Evolutionary conservation across 169 alveolate species (phyloP).

Genomic region (Eimeria necatrix): DNA sequence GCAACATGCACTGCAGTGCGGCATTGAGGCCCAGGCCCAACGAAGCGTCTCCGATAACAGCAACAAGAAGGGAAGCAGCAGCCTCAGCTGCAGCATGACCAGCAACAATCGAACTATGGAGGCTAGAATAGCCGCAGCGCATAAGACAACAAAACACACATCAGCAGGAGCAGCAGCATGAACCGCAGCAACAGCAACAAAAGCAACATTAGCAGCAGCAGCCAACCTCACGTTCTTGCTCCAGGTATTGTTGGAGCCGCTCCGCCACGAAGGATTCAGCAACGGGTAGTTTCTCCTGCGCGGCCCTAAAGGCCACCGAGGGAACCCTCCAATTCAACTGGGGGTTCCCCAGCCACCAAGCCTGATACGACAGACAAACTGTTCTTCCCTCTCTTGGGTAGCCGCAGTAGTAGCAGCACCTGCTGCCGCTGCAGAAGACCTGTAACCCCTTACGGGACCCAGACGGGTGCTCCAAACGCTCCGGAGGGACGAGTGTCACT

Average conservation of each 20-base stretch:
- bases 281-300: background rate
- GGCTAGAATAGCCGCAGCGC: background rate
- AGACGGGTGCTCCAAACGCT: background rate
- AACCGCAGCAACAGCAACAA: background rate
- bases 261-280: background rate
- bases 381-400: background rate
- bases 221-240: constrained; percentile 5
- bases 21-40: constrained; percentile 36
- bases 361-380: background rate
- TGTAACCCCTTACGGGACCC: background rate
- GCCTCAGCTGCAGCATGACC: constrained; percentile 41
- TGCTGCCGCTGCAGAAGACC: constrained; percentile 25
- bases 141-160: background rate
- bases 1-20: constrained; percentile 41
- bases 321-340: background rate
- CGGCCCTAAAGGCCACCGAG: background rate
- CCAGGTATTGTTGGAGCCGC: background rate
- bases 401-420: constrained; percentile 5
- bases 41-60: constrained; percentile 11
- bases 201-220: background rate
- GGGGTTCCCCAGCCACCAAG: background rate
- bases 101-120: background rate
- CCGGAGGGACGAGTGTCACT: background rate
- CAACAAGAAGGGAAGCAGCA: constrained; percentile 49
- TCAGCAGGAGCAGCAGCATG: constrained; percentile 15